These are phyloP conservation scores for Conringia planisiliqua DNA, from an alignment of 345 rosid genomes.

Conservation along the genomic window DNA sequence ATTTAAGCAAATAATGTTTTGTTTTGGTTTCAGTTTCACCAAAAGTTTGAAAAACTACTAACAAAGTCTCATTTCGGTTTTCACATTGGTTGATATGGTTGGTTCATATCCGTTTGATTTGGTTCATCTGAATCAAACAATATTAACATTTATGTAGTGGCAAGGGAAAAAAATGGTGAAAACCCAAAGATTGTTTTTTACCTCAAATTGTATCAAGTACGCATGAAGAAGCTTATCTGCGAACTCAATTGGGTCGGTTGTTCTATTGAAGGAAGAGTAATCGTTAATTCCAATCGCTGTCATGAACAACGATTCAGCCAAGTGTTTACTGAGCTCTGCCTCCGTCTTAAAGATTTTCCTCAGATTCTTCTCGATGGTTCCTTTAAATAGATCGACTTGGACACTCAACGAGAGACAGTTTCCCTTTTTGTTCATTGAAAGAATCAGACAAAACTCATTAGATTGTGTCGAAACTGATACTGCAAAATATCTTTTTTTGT, in stretches of 20 bases:
- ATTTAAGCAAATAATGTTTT: not conserved
- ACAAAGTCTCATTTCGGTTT: not conserved
- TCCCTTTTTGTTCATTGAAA: slow-evolving; percentile 17
- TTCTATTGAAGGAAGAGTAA: not conserved
- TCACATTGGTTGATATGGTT: not conserved
- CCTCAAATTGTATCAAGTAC: slow-evolving; percentile 17
- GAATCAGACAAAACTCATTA: not conserved
- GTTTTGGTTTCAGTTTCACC: not conserved
- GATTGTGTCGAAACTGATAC: not conserved
- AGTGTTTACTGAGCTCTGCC: slow-evolving; percentile 11
- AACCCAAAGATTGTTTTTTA: not conserved
- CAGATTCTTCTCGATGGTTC: slow-evolving; percentile 14
- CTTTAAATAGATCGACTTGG: slow-evolving; percentile 21
- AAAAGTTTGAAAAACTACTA: too few relatives aligned
- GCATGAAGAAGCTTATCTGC: slow-evolving; percentile 24
- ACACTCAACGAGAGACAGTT: slow-evolving; percentile 24
- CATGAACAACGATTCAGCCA: slow-evolving; percentile 29
- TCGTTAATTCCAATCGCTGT: slow-evolving; percentile 27
- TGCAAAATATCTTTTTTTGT: too few relatives aligned
- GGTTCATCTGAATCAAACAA: too few relatives aligned
- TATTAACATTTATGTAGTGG: not conserved
- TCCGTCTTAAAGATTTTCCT: slow-evolving; percentile 2
- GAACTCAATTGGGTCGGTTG: not conserved
- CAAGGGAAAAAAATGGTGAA: not conserved
- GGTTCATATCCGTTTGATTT: not conserved